Evolutionary conservation across 169 alveolate species (phyloP).

Genomic region (Plasmodium gaboni): DNA sequence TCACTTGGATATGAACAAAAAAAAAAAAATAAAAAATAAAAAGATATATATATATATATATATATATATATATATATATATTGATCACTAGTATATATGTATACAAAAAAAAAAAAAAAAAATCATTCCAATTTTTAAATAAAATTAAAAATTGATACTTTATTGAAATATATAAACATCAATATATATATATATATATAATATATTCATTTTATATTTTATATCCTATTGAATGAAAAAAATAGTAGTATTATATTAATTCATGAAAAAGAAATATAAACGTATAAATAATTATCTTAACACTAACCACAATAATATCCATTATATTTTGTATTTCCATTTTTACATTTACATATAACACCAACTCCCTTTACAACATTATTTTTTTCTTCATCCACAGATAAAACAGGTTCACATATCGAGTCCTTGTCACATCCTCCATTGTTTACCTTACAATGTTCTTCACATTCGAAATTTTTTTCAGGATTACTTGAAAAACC

Average conservation of each 20-base stretch:
- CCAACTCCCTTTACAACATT: conserved; percentile 53
- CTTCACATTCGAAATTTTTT: conserved; percentile 37
- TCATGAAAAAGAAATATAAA: not conserved
- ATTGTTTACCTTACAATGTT: conserved; percentile 57
- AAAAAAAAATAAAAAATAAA: too few species aligned
- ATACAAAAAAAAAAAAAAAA: too few species aligned
- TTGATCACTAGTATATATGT: too few species aligned
- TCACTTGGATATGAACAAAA: too few species aligned
- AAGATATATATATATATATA: too few species aligned
- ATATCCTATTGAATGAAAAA: not conserved
- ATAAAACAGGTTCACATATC: conserved; percentile 3
- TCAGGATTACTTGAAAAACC: conserved; percentile 58
- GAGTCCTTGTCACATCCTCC: conserved; percentile 67
- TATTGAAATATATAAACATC: too few species aligned
- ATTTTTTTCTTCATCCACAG: conserved; percentile 3
- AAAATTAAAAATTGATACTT: too few species aligned
- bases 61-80: too few species aligned
- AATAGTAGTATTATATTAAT: not conserved
- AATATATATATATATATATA: too few species aligned
- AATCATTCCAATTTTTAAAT: too few species aligned
- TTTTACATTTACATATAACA: conserved; percentile 61
- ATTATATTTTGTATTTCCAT: conserved; percentile 23
- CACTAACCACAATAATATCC: conserved; percentile 41
- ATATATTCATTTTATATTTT: too few species aligned
- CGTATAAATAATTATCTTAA: not conserved